Percentiles rank a stretch among this genome's conserved stretches.
phyloP scores from a whole-genome alignment of 257 asterid species.

The Solanum ossicruentum region DNA sequence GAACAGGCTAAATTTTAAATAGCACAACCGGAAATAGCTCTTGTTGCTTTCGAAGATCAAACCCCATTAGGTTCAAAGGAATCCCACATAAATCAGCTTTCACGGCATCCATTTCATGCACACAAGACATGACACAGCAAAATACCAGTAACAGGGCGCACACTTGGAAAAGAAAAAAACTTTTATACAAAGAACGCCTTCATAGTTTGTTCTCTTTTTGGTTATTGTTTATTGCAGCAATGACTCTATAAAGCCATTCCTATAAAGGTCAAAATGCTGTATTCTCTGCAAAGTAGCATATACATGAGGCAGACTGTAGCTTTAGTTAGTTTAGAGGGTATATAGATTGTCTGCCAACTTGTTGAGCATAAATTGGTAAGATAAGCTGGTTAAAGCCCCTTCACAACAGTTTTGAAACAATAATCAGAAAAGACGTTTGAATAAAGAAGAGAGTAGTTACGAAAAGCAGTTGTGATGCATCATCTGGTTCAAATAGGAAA shows the following conservation, averaged over 20 bases:
- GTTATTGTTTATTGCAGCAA: background rate
- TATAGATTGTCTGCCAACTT: background rate
- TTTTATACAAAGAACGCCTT: background rate
- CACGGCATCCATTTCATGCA: background rate
- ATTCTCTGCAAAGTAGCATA: background rate
- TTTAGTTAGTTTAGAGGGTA: background rate
- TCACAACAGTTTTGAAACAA: background rate
- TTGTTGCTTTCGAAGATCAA: background rate
- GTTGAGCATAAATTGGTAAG: background rate
- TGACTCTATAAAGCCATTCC: background rate
- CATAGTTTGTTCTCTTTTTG: too few species aligned
- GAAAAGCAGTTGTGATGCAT: background rate
- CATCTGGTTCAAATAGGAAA: background rate
- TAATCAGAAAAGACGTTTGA: background rate
- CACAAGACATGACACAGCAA: background rate
- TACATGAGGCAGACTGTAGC: background rate
- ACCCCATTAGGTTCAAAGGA: background rate
- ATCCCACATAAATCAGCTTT: background rate
- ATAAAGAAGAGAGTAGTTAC: background rate
- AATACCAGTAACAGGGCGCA: background rate
- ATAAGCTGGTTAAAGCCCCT: background rate
- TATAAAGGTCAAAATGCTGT: background rate
- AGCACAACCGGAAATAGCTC: background rate
- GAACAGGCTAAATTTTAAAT: background rate
- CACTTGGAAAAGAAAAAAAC: background rate